Conservation (phyloP, 2,329 filamentous ascomycete species). For the Claviceps maximensis region DNA sequence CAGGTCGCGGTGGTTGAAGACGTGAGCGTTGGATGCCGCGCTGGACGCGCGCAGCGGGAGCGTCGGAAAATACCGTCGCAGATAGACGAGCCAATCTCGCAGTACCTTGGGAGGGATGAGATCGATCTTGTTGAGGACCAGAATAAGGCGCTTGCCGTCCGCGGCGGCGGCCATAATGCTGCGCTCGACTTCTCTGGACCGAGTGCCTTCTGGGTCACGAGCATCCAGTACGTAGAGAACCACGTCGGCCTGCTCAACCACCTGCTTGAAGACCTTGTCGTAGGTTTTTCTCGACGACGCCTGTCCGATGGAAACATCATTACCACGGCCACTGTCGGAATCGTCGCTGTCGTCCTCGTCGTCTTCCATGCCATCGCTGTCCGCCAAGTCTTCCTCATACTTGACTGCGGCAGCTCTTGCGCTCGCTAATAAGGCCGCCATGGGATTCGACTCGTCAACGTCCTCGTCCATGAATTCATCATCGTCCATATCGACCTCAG, state of each 20-base stretch:
- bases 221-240: conserved; percentile 89
- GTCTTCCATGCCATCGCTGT: conserved; percentile 43
- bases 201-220: conserved; percentile 78
- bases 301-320: conserved; percentile 36
- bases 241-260: conserved; percentile 79
- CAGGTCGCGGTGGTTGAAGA: conserved; percentile 82
- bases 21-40: conserved; percentile 72
- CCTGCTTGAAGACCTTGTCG: conserved; percentile 92
- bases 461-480: conserved; percentile 41
- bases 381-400: conserved; percentile 53
- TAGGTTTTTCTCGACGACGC: conserved; percentile 70
- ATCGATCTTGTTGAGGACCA: conserved; percentile 93
- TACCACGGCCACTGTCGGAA: conserved; percentile 41
- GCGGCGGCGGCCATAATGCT: conserved; percentile 79
- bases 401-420: conserved; percentile 64
- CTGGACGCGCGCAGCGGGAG: conserved; percentile 76
- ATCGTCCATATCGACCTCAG: conserved; percentile 37
- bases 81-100: conserved; percentile 70
- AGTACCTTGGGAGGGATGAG: conserved; percentile 71
- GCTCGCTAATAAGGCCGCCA: conserved; percentile 82
- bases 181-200: conserved; percentile 81
- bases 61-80: conserved; percentile 83
- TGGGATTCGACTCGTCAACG: conserved; percentile 64
- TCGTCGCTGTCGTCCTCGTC: conserved; percentile 27
- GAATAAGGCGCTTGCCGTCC: conserved; percentile 75